Evolutionary conservation across 2,329 filamentous ascomycete genomes (phyloP), one percentile per base, ranked within the genome.

Genomic region (Colletotrichum gigasporum): DNA sequence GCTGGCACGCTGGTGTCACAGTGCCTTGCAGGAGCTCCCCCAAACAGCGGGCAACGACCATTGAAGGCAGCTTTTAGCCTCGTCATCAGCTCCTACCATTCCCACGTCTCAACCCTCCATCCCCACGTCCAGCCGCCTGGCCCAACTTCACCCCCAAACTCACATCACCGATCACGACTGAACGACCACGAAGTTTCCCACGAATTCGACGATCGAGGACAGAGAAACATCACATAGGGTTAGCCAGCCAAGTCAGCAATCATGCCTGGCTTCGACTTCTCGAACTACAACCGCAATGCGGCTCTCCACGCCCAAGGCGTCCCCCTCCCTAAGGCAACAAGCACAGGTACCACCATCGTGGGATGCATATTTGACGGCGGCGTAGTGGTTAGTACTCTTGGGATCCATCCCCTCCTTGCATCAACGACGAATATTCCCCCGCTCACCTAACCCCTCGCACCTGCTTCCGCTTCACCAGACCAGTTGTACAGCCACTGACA

Each of bases 251-350:
- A 52, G 60, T 48, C 52, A 67, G 67, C 71, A 69, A 90, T 75
- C 74, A 99, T 99, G 96, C 90, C 92, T 74, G 94, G 94, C 83
- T 97, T 97, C 87, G 94, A 98, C 84, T 99, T 99, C 87, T 96
- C 94, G 80, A 99, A 99, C 87, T 96, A 98, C 89, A 97, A 97
- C 88, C 93, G 96, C 85, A 99, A 99, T 88, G 89, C 91, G 78
- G 95, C 95, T 69, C 89, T 99, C 71, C 95, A 98, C 79, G 93
- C 95, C 73, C 90, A 91, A 80, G 96, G 96, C 72, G 91, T 98
- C 54, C 96, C 96, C 67, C 85, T 98, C 65, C 96, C 96, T 73
- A 98, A 97, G 84, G 96, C 96, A 68, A 99, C 96, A 66, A 97
- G 94, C 82, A 99, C 96, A 66, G 96, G 96, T 84, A 99, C 96